phyloP scores from a whole-genome alignment of 345 rosid species.

The Populus tremula region DNA sequence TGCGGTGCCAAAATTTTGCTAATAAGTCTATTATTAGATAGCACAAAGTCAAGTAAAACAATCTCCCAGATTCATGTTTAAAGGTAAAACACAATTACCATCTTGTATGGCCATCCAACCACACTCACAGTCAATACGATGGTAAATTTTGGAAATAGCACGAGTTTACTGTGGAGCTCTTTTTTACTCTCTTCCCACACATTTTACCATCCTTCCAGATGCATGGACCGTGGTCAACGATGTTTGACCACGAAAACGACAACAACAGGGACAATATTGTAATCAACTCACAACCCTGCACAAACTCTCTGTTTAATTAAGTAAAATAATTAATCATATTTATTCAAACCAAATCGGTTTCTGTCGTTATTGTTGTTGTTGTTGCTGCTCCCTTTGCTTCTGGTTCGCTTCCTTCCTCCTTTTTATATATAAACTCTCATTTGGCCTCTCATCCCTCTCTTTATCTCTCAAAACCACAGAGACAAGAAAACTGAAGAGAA shows the following conservation, averaged over 20 bases:
- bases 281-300: constrained; percentile 5
- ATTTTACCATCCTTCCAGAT: neutral
- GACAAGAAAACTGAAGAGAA: constrained; percentile 3
- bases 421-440: constrained; percentile 36
- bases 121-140: too few relatives aligned
- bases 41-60: too few relatives aligned
- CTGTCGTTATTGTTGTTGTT: constrained; percentile 27
- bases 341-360: constrained; percentile 21
- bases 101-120: too few relatives aligned
- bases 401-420: constrained; percentile 7
- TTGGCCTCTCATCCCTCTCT: constrained; percentile 19
- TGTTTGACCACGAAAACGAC: constrained; percentile 47
- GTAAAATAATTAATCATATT: constrained; percentile 1
- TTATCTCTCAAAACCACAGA: constrained; percentile 23
- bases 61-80: too few relatives aligned
- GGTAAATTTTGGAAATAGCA: too few relatives aligned
- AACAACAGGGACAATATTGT: constrained; percentile 29
- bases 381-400: constrained; percentile 10
- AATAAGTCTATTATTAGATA: too few relatives aligned
- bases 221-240: constrained; percentile 48
- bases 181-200: too few relatives aligned
- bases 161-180: too few relatives aligned
- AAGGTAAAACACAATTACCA: too few relatives aligned
- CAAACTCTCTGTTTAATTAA: neutral
- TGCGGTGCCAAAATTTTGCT: too few relatives aligned